Evolutionary conservation across 2,329 filamentous ascomycete species (phyloP).

Genomic region (Colletotrichum limetticola): DNA sequence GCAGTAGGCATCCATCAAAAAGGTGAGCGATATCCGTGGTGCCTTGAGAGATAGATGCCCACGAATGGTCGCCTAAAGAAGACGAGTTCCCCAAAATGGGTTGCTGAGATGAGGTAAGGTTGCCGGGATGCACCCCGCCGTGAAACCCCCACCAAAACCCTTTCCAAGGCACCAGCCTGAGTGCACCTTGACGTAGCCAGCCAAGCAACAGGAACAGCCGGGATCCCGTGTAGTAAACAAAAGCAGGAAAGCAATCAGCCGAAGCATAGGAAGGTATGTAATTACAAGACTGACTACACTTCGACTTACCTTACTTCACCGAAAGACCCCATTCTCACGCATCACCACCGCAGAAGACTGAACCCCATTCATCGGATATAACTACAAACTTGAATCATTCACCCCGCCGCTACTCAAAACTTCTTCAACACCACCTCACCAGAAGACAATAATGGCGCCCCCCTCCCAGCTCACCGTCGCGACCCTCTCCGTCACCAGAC

Average conservation of each 20-base stretch:
- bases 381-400: neutral
- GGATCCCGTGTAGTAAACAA: constrained; percentile 32
- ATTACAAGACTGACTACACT: neutral
- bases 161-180: constrained; percentile 30
- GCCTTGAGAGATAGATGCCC: neutral
- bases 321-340: neutral
- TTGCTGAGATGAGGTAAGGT: constrained; percentile 33
- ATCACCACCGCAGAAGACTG: neutral
- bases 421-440: neutral
- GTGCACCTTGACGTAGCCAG: constrained; percentile 29
- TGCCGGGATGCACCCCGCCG: constrained; percentile 23
- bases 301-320: neutral
- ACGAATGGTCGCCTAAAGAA: neutral
- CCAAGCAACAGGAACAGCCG: constrained; percentile 19
- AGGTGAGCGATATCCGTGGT: neutral
- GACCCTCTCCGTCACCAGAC: constrained; percentile 80
- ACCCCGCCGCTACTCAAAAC: neutral
- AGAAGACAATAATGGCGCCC: constrained; percentile 71
- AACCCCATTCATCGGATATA: too few species aligned
- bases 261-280: neutral
- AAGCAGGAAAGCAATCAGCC: constrained; percentile 25
- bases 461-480: constrained; percentile 82
- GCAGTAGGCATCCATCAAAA: neutral
- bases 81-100: constrained; percentile 32
- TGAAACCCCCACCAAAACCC: constrained; percentile 16